Percentiles rank a stretch among this genome's conserved stretches.
Evolutionary conservation across 495 filamentous ascomycete genomes (phyloP).

Genomic region (Penicillium egyptiacum): DNA sequence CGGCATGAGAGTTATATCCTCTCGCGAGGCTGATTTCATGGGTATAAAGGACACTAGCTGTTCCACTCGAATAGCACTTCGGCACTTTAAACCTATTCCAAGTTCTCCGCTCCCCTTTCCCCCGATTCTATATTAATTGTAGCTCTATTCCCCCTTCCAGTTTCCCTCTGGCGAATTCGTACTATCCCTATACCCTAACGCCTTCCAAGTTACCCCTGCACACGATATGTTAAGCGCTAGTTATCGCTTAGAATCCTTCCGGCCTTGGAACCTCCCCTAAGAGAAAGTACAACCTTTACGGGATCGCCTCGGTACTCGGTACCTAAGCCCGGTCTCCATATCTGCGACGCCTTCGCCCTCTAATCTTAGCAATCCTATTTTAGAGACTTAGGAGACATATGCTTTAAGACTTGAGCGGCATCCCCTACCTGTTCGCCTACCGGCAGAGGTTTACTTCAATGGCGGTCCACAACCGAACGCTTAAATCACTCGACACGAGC

Average conservation of each 20-base stretch:
- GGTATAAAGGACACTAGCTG: conserved; percentile 8
- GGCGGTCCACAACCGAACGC: conserved; percentile 1
- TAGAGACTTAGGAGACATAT: conserved; percentile 2
- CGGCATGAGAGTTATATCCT: not conserved
- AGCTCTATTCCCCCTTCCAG: conserved; percentile 2
- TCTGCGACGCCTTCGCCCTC: not conserved
- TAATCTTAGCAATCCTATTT: conserved; percentile 3
- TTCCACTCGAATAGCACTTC: conserved; percentile 3
- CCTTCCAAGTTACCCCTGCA: conserved; percentile 2
- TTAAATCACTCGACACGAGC: conserved; percentile 3
- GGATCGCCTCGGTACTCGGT: conserved; percentile 3
- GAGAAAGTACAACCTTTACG: conserved; percentile 3
- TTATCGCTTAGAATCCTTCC: conserved; percentile 8
- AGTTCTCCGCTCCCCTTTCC: conserved; percentile 3
- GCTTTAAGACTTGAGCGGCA: not conserved
- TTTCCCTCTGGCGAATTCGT: conserved; percentile 3
- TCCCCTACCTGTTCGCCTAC: conserved; percentile 5
- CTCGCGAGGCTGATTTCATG: conserved; percentile 2
- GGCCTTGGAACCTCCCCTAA: conserved; percentile 3
- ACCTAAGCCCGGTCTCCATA: conserved; percentile 4
- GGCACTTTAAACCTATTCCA: not conserved
- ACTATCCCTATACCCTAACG: conserved; percentile 3
- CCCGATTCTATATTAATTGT: conserved; percentile 1
- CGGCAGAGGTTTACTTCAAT: conserved; percentile 6
- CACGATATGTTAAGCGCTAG: conserved; percentile 2